A percentile compares a stretch with the other conserved stretches of the same genome.
Evolutionary conservation across 164 flowering plant species (phyloP).

Genomic region (Kingdonia uniflora): DNA sequence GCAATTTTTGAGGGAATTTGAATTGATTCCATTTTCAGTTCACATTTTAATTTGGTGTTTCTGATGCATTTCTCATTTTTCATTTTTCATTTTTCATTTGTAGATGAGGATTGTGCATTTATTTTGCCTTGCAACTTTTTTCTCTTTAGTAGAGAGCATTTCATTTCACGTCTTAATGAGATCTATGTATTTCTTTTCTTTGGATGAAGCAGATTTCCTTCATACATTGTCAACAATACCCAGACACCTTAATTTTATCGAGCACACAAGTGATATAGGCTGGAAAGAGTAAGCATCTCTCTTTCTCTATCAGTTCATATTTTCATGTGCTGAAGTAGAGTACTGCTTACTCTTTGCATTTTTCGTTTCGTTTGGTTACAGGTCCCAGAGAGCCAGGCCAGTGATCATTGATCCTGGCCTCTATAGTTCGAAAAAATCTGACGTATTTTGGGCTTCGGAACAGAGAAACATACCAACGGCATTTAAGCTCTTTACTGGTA

Average conservation of each 20-base stretch:
- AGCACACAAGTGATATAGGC: conserved; percentile 87
- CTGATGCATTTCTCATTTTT: too few species aligned
- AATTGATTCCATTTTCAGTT: too few species aligned
- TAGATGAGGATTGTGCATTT: too few species aligned
- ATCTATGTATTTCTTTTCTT: neutral
- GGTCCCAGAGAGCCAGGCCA: conserved; percentile 77
- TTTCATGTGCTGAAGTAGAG: neutral
- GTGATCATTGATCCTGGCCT: conserved; percentile 81
- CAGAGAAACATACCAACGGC: conserved; percentile 61
- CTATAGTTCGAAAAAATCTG: conserved; percentile 48
- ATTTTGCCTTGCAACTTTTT: too few species aligned
- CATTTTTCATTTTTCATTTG: too few species aligned
- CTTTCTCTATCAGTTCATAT: neutral
- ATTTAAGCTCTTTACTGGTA: conserved; percentile 75
- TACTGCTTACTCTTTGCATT: neutral
- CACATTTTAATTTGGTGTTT: too few species aligned
- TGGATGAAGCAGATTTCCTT: conserved; percentile 44
- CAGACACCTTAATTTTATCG: conserved; percentile 62
- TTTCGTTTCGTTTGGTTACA: conserved; percentile 12
- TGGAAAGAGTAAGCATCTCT: conserved; percentile 67
- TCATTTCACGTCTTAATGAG: too few species aligned
- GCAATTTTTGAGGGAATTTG: too few species aligned
- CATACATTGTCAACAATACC: conserved; percentile 45
- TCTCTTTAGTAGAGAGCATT: too few species aligned
- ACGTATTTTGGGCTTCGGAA: conserved; percentile 66